phyloP scores from a whole-genome alignment of 176 grass and related monocot species.

The Eragrostis curvula region DNA sequence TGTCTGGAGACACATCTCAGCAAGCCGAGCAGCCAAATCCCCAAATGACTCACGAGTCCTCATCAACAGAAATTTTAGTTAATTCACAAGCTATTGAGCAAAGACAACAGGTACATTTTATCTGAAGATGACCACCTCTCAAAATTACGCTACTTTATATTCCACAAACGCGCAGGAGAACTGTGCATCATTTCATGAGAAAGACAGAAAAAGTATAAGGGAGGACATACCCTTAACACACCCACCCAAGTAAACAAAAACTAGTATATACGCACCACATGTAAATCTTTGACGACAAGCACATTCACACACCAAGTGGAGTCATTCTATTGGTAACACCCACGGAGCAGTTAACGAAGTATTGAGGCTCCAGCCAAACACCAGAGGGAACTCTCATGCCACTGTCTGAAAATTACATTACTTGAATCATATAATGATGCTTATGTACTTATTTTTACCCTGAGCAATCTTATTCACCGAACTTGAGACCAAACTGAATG shows the following conservation, averaged over 20 bases:
- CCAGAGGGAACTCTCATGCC: not conserved
- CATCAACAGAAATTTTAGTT: constrained; percentile 28
- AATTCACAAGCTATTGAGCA: constrained; percentile 28
- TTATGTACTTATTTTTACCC: not conserved
- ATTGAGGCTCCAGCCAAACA: no score
- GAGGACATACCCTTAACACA: not conserved
- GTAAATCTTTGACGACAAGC: not conserved
- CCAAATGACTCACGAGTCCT: constrained; percentile 33
- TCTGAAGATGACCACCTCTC: not conserved
- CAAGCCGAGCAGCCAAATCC: constrained; percentile 40
- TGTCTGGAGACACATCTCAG: constrained; percentile 27
- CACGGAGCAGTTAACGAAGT: no score
- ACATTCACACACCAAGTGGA: not conserved
- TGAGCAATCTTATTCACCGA: not conserved
- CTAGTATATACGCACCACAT: not conserved
- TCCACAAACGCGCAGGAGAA: no score
- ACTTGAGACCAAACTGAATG: constrained; percentile 14
- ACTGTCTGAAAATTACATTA: constrained; percentile 4
- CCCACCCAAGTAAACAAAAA: not conserved
- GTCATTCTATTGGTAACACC: not conserved
- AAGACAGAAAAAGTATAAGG: not conserved
- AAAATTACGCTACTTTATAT: not conserved
- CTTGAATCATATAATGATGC: constrained; percentile 3
- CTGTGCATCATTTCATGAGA: not conserved
- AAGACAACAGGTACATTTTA: constrained; percentile 45